Evolutionary conservation across 2,329 filamentous ascomycete species (phyloP).

Genomic region (Chrysoporthe deuterocubensis): DNA sequence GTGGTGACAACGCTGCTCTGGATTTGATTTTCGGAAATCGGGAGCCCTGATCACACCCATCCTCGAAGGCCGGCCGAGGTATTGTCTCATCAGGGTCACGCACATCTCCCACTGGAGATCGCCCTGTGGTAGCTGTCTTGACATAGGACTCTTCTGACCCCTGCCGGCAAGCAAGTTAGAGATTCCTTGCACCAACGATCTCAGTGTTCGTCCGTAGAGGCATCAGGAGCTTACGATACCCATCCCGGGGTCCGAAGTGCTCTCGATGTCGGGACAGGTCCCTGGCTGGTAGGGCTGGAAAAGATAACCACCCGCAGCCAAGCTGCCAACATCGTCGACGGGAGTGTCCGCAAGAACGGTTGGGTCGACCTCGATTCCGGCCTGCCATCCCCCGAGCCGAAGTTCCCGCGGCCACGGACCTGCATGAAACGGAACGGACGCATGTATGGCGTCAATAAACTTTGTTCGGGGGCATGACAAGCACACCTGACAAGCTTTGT

Average conservation of each 20-base stretch:
- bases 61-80: no score
- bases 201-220: not conserved
- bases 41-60: no score
- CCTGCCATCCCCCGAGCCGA: constrained; percentile 1
- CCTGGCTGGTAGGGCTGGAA: not conserved
- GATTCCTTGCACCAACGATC: not conserved
- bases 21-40: no score
- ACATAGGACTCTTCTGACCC: no score
- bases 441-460: constrained; percentile 1
- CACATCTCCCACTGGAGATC: no score
- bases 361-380: constrained; percentile 10
- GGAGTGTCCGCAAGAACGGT: constrained; percentile 16
- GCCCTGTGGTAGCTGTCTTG: no score
- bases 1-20: not conserved
- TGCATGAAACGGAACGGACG: constrained; percentile 5
- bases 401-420: constrained; percentile 5
- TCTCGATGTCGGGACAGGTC: not conserved
- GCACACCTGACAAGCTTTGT: constrained; percentile 1
- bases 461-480: not conserved
- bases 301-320: constrained; percentile 9
- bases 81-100: no score
- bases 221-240: not conserved
- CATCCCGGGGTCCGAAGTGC: not conserved
- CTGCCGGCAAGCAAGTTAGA: not conserved
- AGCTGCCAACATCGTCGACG: constrained; percentile 11